Evolutionary conservation across 2,329 filamentous ascomycete species (phyloP).

Genomic region (Colletotrichum eleusines): DNA sequence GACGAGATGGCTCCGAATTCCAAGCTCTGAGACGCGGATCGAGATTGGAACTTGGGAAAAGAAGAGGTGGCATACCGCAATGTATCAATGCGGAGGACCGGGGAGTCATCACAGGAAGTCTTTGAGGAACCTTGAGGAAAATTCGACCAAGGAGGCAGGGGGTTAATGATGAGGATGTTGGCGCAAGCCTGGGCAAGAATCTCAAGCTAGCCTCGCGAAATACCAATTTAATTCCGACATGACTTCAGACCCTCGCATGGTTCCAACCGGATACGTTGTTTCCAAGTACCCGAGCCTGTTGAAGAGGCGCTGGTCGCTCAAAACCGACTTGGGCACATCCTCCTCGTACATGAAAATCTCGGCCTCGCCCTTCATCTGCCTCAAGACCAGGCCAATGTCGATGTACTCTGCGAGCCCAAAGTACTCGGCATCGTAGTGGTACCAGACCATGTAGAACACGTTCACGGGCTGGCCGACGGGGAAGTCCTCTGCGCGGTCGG

Average conservation of each 20-base stretch:
- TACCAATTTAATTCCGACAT: constrained; percentile 1
- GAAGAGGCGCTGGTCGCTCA: neutral
- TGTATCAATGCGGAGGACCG: neutral
- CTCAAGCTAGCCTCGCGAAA: neutral
- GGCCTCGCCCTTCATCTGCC: constrained; percentile 14
- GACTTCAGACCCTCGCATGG: neutral
- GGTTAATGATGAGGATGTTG: neutral
- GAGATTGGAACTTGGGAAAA: neutral
- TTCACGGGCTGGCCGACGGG: neutral
- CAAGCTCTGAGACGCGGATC: neutral
- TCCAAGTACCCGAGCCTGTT: constrained; percentile 20
- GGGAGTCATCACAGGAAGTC: accelerated
- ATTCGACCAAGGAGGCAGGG: neutral
- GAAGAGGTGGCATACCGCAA: neutral
- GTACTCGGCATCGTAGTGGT: constrained; percentile 12
- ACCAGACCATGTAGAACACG: constrained; percentile 15
- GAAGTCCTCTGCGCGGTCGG: constrained; percentile 19
- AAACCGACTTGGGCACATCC: neutral
- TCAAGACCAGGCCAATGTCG: constrained; percentile 4
- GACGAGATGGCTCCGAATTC: neutral
- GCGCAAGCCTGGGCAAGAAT: too few species aligned
- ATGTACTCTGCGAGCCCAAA: constrained; percentile 1
- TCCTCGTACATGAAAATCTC: constrained; percentile 1
- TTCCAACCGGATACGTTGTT: constrained; percentile 12
- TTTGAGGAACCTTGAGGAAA: too few species aligned